These are phyloP conservation scores for Ogataea zsoltii DNA, from an alignment of 805 yeast genomes.

Conservation along the genomic window DNA sequence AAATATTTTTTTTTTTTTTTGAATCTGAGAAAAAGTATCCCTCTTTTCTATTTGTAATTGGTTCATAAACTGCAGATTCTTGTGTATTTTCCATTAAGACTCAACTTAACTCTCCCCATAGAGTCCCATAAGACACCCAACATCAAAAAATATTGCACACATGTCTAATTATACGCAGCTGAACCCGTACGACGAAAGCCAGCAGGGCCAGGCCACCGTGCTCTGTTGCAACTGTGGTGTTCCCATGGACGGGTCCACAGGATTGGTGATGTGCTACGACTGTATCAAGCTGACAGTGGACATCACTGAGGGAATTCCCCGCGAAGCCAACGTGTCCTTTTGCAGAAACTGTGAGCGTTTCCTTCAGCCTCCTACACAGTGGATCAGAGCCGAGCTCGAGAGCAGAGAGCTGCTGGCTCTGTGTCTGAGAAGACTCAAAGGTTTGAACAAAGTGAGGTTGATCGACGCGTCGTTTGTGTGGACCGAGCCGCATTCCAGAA, in stretches of 20 bases:
- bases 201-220: constrained; percentile 64
- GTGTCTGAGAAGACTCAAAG: constrained; percentile 84
- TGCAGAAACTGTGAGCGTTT: constrained; percentile 97
- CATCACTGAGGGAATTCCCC: constrained; percentile 90
- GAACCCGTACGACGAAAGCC: constrained; percentile 34
- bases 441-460: constrained; percentile 80
- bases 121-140: no score
- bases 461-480: constrained; percentile 94
- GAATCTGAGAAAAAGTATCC: neutral
- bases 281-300: constrained; percentile 93
- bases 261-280: constrained; percentile 94
- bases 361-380: constrained; percentile 90
- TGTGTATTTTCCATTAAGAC: no score
- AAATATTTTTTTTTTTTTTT: neutral
- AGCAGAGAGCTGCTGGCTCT: constrained; percentile 90
- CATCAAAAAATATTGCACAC: neutral
- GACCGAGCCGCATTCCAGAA: constrained; percentile 99
- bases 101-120: no score
- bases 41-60: neutral
- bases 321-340: constrained; percentile 90
- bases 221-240: constrained; percentile 98
- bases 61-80: no score
- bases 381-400: constrained; percentile 90
- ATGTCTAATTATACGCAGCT: constrained; percentile 54
- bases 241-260: constrained; percentile 94